Base-by-base conservation (phyloP, 164 flowering plant species). In the Umbellularia californica region DNA sequence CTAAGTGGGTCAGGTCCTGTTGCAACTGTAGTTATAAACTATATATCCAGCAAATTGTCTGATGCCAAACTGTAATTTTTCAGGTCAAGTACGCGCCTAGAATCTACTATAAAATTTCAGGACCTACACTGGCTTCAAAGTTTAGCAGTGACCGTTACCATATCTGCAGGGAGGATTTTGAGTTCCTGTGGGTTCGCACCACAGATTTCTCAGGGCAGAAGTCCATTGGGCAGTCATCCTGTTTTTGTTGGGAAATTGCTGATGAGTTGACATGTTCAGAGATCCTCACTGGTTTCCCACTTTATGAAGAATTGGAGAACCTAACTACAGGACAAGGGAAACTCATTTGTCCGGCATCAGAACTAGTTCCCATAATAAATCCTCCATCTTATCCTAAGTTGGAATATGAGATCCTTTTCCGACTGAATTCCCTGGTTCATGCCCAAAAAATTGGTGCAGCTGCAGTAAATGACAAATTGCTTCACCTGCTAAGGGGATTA, bases 131-230 rank as follows among this genome's bases (percentile, higher is more conserved):
- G 69, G 76, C 76, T 27, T 73, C 94, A 33, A 89, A 77, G 74
- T 85, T 87, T 75, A 75, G 70, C 25, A 33, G 77, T 28, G 87
- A 88, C 69, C 83, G 95, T 47, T 96, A 90, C 80, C 87, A 81
- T 80, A 63, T 91, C 28, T 91, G 87, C 83, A 90, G 91, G 88
- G 99, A 90, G 73, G 88, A 94, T 77, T 72, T 76, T 73, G 88
- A 91, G 62, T 89, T 82, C 78, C 67, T 85, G 4, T 96, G 99
- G 99, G 88, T 96, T 76, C 98, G 99, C n/a, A 88, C 97, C 10
- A 88, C 97, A 47, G 98, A 94, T 71, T 91, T 96, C 77, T 90
- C 98, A 20, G 50, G 22, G 2, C 23, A 74, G 28, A 92, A 89
- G 71, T 85, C 99, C 55, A 81, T 93, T 78, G 98, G 98, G 65